Evolutionary conservation across 225 moss, liverwort and hornwort genomes (phyloP), one percentile per base, ranked within the genome.

Genomic region (Pleurozium schreberi): DNA sequence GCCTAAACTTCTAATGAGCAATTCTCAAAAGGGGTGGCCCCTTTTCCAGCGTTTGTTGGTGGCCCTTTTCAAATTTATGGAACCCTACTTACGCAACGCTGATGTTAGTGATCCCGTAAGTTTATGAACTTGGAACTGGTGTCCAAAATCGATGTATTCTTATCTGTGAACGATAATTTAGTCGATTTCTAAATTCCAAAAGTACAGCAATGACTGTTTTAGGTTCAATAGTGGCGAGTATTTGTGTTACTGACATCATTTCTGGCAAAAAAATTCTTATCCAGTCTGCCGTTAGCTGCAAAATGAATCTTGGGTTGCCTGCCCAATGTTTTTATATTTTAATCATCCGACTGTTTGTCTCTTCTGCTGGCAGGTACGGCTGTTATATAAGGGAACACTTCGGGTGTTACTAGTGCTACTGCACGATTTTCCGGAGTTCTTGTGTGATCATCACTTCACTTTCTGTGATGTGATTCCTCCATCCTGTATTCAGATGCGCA

Each of bases 401-500:
- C 95, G 99, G 82, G 99, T 99, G 66, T 95, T 99, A 71, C 95
- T 99, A 80, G 99, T 99, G 31, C 88, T 99, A 69, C 90, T 99
- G 17, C 99, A 99, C 81, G 99, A 99, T 87, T 99, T 99, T 89
- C 99, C 99, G 28, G 99, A 99, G 91, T 99, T 99, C 85, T 88
- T 99, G 78, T 99, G 97, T 60, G 99, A 97, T 66, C 96, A 99
- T 93, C 97, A 99, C 92, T 99, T 99, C 90, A 99, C 96, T 92
- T 96, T 99, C 89, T 99, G 99, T 93, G 99, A 96, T 93, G 99
- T 96, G 71, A 99, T 99, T 84, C 99, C 99, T 63, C 96, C 99
- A 58, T 97, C 97, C 80, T 99, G 99, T 91, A 99, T 99, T 82
- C 99, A 99, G 89, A 99, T 99, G 99, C 97, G 99, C 75, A 99